Evolutionary conservation across 2,329 filamentous ascomycete genomes (phyloP).

Genomic region (Venturia carpophila): DNA sequence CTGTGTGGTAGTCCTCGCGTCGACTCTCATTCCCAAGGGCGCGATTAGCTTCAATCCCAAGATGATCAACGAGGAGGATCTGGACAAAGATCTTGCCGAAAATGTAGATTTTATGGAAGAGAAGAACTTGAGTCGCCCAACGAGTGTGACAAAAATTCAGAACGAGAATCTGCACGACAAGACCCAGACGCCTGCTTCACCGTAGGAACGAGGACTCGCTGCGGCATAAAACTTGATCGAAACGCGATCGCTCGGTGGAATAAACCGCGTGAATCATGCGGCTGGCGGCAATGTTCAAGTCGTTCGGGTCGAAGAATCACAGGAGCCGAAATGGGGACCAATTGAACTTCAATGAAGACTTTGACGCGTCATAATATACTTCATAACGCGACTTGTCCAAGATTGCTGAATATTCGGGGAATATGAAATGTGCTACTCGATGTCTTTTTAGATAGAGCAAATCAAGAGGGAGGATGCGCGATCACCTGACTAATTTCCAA

Average conservation of each 20-base stretch:
- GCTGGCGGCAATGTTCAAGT: background rate
- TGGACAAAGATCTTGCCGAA: slow-evolving; percentile 26
- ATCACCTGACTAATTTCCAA: background rate
- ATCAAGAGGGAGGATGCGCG: background rate
- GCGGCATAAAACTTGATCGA: background rate
- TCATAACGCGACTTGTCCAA: background rate
- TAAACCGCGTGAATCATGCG: background rate
- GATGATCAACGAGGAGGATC: slow-evolving; percentile 34
- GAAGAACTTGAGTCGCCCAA: background rate
- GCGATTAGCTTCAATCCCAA: slow-evolving; percentile 39
- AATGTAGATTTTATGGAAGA: slow-evolving; percentile 12
- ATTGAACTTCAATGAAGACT: too few species aligned
- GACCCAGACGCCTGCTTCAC: background rate
- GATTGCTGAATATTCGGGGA: too few species aligned
- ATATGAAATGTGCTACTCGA: too few species aligned
- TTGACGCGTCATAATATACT: too few species aligned
- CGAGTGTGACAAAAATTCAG: background rate
- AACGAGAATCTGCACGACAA: background rate
- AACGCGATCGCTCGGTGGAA: background rate
- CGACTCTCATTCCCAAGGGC: slow-evolving; percentile 42
- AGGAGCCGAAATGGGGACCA: too few species aligned
- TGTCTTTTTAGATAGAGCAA: too few species aligned
- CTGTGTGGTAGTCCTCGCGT: slow-evolving; percentile 34
- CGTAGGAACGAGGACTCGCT: background rate
- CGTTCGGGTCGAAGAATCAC: background rate